Conservation (phyloP, 352 stramenopile genomes). For the Phytopythium ostracodes region DNA sequence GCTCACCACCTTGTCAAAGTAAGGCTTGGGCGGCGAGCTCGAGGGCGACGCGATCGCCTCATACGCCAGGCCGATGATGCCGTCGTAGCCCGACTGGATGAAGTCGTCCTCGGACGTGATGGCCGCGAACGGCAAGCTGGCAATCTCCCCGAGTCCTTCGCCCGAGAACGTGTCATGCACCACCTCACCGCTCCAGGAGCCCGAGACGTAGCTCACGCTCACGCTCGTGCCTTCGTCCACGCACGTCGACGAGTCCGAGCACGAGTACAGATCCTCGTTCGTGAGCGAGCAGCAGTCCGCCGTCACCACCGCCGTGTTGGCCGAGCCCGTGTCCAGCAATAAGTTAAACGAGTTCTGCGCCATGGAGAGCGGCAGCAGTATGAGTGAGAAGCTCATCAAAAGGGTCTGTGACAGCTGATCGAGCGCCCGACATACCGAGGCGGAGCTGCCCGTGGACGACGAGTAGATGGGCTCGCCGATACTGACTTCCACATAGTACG, state of each 20-base stretch:
- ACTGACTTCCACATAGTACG: constrained; percentile 51
- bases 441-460: constrained; percentile 19
- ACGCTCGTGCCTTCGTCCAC: constrained; percentile 29
- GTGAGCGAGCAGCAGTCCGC: constrained; percentile 66
- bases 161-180: constrained; percentile 71
- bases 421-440: constrained; percentile 16
- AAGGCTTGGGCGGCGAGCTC: constrained; percentile 38
- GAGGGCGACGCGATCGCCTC: constrained; percentile 55
- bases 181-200: constrained; percentile 61
- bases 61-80: constrained; percentile 70
- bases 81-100: constrained; percentile 67
- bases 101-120: constrained; percentile 63
- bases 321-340: constrained; percentile 74
- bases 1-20: constrained; percentile 53
- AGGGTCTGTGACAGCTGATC: too few species aligned
- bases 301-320: constrained; percentile 77
- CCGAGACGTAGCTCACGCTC: constrained; percentile 73
- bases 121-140: constrained; percentile 50
- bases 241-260: constrained; percentile 59
- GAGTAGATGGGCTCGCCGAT: constrained; percentile 43
- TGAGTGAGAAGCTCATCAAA: background rate
- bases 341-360: constrained; percentile 56
- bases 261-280: constrained; percentile 64
- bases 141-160: constrained; percentile 35
- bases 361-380: too few species aligned